Conservation (phyloP, 805 yeast species). For the Saccharomycopsis sp. region DNA sequence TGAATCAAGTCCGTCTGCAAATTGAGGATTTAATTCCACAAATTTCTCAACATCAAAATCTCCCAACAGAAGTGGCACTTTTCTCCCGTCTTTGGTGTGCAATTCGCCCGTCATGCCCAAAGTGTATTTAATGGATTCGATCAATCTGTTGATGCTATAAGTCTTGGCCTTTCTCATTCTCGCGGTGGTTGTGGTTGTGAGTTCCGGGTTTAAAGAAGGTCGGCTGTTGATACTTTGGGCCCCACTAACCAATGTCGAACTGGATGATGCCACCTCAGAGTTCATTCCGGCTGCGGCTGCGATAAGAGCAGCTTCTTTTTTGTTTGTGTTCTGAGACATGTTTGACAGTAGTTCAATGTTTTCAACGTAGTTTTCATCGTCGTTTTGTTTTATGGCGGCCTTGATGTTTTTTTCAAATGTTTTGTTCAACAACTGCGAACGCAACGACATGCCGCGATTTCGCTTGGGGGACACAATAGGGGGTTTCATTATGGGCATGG, state of each 20-base stretch:
- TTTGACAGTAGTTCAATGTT: constrained; percentile 9
- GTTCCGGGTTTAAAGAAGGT: not conserved
- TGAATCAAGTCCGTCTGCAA: constrained; percentile 3
- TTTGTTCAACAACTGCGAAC: constrained; percentile 17
- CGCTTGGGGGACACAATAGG: constrained; percentile 17
- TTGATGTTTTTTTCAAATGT: constrained; percentile 18
- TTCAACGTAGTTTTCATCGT: constrained; percentile 10
- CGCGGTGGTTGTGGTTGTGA: not conserved
- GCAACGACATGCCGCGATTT: constrained; percentile 19
- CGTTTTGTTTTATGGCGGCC: constrained; percentile 9
- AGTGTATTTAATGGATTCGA: constrained; percentile 11
- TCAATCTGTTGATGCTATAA: constrained; percentile 17
- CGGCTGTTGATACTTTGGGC: not conserved
- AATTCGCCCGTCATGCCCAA: constrained; percentile 3
- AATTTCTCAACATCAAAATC: constrained; percentile 12
- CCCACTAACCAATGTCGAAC: not conserved
- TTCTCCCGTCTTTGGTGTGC: constrained; percentile 13
- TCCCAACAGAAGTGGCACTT: constrained; percentile 12
- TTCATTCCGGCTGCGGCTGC: too few species aligned
- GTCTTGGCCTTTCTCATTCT: constrained; percentile 8
- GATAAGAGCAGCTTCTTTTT: too few species aligned
- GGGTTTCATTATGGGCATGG: constrained; percentile 1
- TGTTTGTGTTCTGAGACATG: too few species aligned
- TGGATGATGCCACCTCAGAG: not conserved
- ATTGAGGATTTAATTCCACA: constrained; percentile 1